Base-by-base conservation (phyloP, 2,329 filamentous ascomycete species). In the Mycogone perniciosa region DNA sequence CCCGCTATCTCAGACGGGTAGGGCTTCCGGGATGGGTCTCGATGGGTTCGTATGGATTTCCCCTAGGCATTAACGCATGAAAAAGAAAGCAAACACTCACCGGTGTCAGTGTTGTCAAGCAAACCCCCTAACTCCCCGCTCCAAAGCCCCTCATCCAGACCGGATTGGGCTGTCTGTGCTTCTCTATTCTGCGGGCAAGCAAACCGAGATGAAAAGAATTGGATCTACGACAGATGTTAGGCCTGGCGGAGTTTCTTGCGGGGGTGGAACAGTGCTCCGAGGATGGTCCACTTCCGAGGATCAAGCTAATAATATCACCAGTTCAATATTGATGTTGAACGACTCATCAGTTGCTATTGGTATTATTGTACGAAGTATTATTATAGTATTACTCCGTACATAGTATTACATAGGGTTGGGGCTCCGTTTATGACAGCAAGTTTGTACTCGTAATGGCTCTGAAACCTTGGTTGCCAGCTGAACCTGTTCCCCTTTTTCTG, bases 191-290 rank as follows among this genome's bases (percentile, higher is more conserved):
- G 34, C n/a, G 9, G 31, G 13, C 29, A 31, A 13, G 11, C 9
- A 33, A 44, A 39, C 34, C 37, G 30, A 48, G 34, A 48, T 45
- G 39, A 44, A 46, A 38, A 38, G 20, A 20, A 46, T 43, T 35
- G 31, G n/a, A n/a, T 20, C 13, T 13, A 37, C 34, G 34, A 37
- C 10, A 9, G 34, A 41, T 26, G 11, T 35, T 35, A 35, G 26
- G 33, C 41, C 48, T 40, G 38, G 48, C 48, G 48, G 48, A 51
- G 48, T 46, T 38, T 42, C 40, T 46, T 51, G 48, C 48, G 48
- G 48, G 43, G 48, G 48, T 51, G 48, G 48, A 46, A 50, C 44
- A 38, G 48, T 35, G 37, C 26, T 46, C 38, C 31, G 48, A 27
- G 38, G 34, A 27, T 31, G 44, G 40, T 46, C 48, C 43, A 46